phyloP scores from a whole-genome alignment of 2,329 filamentous ascomycete genomes.

The Neurospora sp. region DNA sequence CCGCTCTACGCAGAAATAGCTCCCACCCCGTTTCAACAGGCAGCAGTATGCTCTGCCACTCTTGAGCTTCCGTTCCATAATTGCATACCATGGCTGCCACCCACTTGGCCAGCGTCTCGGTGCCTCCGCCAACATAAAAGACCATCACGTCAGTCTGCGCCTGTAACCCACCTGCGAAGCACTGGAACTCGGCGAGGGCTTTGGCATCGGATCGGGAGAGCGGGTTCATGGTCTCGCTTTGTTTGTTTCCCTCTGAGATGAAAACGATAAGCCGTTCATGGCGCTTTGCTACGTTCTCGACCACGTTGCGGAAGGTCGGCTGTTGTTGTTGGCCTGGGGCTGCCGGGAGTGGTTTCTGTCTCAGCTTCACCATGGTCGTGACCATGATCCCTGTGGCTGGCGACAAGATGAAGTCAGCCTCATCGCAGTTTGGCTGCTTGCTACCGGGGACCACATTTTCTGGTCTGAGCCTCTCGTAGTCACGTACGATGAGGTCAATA shows the following conservation, averaged over 20 bases:
- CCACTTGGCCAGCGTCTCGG: conserved; percentile 43
- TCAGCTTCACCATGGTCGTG: conserved; percentile 61
- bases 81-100: conserved; percentile 41
- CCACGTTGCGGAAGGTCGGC: conserved; percentile 42
- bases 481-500: conserved; percentile 19
- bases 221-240: conserved; percentile 31
- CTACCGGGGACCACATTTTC: conserved; percentile 16
- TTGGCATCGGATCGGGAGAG: conserved; percentile 31
- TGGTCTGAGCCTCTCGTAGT: conserved; percentile 18
- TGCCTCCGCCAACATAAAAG: conserved; percentile 40
- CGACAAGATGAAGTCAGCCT: conserved; percentile 66
- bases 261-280: conserved; percentile 63
- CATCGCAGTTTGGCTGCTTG: conserved; percentile 33
- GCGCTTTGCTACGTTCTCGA: conserved; percentile 41
- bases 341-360: conserved; percentile 57
- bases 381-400: conserved; percentile 58
- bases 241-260: conserved; percentile 43
- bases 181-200: conserved; percentile 39
- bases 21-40: conserved; percentile 59
- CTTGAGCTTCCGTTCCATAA: conserved; percentile 23
- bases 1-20: conserved; percentile 51
- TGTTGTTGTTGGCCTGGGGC: conserved; percentile 30
- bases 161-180: conserved; percentile 33
- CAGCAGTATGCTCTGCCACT: conserved; percentile 25
- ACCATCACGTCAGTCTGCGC: conserved; percentile 26